Percentiles rank a stretch among this genome's conserved stretches.
Evolutionary conservation across 257 asterid genomes (phyloP).

Genomic region (Penstemon barbatus): DNA sequence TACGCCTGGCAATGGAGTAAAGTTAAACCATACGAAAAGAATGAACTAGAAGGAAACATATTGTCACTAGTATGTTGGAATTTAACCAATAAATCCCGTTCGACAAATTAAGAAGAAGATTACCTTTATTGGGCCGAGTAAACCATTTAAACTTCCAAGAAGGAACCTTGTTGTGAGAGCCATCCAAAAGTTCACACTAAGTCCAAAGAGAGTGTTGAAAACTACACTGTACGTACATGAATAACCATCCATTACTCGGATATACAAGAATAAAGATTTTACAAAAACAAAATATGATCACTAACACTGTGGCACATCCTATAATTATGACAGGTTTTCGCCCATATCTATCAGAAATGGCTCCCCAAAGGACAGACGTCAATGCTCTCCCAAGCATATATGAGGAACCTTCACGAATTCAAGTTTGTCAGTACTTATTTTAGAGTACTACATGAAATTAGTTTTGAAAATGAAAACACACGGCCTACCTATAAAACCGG

Average conservation of each 20-base stretch:
- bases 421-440: neutral
- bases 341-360: constrained; percentile 65
- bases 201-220: constrained; percentile 81
- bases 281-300: constrained; percentile 19
- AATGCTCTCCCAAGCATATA: constrained; percentile 77
- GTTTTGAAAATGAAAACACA: neutral
- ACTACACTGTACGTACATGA: constrained; percentile 58
- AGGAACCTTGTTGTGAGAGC: constrained; percentile 73
- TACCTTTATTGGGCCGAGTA: constrained; percentile 82
- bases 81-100: neutral
- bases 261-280: neutral
- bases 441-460: neutral
- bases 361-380: constrained; percentile 73
- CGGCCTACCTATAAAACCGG: constrained; percentile 66
- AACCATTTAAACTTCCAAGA: constrained; percentile 73
- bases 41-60: constrained; percentile 1
- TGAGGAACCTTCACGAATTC: constrained; percentile 50
- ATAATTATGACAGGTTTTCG: constrained; percentile 70
- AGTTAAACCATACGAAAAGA: neutral
- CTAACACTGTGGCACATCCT: constrained; percentile 65
- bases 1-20: constrained; percentile 61
- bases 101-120: neutral
- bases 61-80: neutral
- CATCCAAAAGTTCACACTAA: constrained; percentile 76
- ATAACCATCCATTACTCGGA: constrained; percentile 18